Conservation (phyloP, 345 rosid species). For the Excoecaria cochinchinensis region DNA sequence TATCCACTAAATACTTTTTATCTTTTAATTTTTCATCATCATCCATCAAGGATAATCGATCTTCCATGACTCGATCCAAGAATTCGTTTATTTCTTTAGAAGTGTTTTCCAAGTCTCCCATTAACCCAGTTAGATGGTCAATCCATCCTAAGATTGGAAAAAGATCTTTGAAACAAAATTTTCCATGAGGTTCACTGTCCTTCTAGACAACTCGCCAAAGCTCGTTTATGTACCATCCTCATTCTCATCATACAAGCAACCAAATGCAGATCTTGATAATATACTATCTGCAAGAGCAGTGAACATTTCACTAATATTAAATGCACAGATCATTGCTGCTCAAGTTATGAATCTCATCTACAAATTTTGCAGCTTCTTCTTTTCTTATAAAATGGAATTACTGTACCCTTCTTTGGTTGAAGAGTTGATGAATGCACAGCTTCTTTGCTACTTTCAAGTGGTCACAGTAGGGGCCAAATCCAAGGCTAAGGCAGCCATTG, state of each 20-base stretch:
- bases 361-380: conserved; percentile 11
- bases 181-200: background rate
- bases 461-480: conserved; percentile 25
- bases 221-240: background rate
- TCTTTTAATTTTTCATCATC: background rate
- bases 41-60: background rate
- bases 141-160: conserved; percentile 11
- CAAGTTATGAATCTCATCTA: background rate
- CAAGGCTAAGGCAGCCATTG: conserved; percentile 15
- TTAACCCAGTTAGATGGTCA: conserved; percentile 1
- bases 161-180: conserved; percentile 3
- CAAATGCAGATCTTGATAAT: conserved; percentile 11
- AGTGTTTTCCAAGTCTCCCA: background rate
- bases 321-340: background rate
- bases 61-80: conserved; percentile 12
- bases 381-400: conserved; percentile 12
- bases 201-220: conserved; percentile 8
- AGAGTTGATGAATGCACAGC: conserved; percentile 15
- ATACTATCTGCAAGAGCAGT: conserved; percentile 6
- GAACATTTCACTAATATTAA: conserved; percentile 22
- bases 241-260: conserved; percentile 3
- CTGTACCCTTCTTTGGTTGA: conserved; percentile 23
- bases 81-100: background rate
- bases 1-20: conserved; percentile 3
- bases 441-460: conserved; percentile 24